Base-by-base conservation (phyloP, 495 filamentous ascomycete genomes). In the Penicillium daleae region DNA sequence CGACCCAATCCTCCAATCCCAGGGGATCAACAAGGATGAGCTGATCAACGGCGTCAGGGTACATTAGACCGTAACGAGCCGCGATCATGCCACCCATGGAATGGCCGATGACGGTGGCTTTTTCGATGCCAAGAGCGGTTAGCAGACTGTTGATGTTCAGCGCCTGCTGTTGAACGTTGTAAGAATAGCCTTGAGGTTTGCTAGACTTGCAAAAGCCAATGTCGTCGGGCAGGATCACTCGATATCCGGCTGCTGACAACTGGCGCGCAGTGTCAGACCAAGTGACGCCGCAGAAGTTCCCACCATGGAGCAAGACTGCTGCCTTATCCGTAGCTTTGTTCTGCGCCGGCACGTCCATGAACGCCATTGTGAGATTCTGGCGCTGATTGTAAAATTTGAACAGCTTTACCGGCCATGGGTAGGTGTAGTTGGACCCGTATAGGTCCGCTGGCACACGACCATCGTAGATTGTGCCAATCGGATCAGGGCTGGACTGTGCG, bases 131-230 rank as follows among this genome's bases (percentile, higher is more conserved):
- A 4, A 66, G 59, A 21, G 40, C 59, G 15, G 53, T 62, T 22
- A 66, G 63, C 5, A 66, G 59, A 13, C 63, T 62, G 35, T 66
- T 56, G 39, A 66, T 62, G 29, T 66, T 66, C 55, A 37, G 24
- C 1, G 63, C 63, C 24, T 66, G 63, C 39, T 66, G 63, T 2
- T 66, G 46, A 1, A 62, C 49, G 24, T 66, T 66, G 48, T 66
- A 66, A 24, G 63, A 50, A 31, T 66, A 66, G 19, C 63, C 63
- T 44, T 62, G 63, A n/a, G 63, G 63, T 19, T 66, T 66, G 54
- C 63, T 66, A 26, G 63, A 66, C 19, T 66, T 66, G 63, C 63
- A 66, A 19, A 66, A 66, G 29, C 63, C 63, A 37, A 66, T 66
- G 49, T 66, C 63, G 15, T 66, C 63, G 31, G 63, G 63, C 31